Evolutionary conservation across 768 basidiomycete genomes (phyloP).

Genomic region (Steccherinum ochraceum): DNA sequence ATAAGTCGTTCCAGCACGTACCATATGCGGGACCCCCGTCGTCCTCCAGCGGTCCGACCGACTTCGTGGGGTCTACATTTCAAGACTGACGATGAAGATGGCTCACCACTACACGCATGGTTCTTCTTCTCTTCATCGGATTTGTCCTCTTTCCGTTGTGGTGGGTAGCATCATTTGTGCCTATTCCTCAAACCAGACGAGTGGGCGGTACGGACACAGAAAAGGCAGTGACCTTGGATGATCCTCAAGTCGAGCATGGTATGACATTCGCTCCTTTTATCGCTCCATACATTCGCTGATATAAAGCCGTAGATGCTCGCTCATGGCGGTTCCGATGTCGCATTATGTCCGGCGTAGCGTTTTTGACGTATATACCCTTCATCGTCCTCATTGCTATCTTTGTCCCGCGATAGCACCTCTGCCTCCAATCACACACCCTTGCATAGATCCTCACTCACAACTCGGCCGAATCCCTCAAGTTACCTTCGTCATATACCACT

Average conservation of each 20-base stretch:
- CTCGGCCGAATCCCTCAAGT: too few relatives aligned
- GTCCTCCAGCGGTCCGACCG: constrained; percentile 47
- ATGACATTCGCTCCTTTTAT: constrained; percentile 24
- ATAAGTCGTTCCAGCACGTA: constrained; percentile 51
- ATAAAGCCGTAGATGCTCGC: constrained; percentile 50
- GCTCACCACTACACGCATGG: constrained; percentile 64
- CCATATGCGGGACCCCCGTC: constrained; percentile 78
- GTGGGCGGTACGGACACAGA: constrained; percentile 51
- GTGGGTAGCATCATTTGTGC: constrained; percentile 59
- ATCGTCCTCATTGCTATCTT: constrained; percentile 69
- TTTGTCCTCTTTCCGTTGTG: constrained; percentile 53
- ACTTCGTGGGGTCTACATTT: constrained; percentile 61
- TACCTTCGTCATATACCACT: too few relatives aligned
- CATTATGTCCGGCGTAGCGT: constrained; percentile 57
- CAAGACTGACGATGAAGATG: constrained; percentile 45
- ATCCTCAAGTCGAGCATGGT: constrained; percentile 78
- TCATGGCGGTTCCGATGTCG: constrained; percentile 75
- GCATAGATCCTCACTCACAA: not conserved
- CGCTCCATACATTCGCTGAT: not conserved
- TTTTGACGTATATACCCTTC: constrained; percentile 76
- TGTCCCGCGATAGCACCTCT: constrained; percentile 22
- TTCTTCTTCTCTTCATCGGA: constrained; percentile 73
- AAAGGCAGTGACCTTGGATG: constrained; percentile 68
- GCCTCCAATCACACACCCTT: not conserved
- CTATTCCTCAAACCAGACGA: constrained; percentile 56